These are phyloP conservation scores for Oryza nivara DNA, from an alignment of 176 grass and related monocot genomes.

Conservation along the genomic window DNA sequence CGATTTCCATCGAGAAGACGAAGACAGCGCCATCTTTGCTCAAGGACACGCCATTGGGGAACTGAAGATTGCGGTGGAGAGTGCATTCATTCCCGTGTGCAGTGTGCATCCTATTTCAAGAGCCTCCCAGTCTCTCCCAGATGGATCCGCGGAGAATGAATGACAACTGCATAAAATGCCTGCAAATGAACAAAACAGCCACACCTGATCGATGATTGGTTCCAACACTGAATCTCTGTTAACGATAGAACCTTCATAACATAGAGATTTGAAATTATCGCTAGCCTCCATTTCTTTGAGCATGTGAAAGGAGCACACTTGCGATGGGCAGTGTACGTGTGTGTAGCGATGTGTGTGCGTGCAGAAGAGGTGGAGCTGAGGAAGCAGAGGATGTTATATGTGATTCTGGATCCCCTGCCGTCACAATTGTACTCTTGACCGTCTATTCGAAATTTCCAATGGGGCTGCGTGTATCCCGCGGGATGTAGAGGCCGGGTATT, in stretches of 20 bases:
- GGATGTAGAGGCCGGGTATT: no score
- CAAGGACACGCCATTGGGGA: conserved; percentile 84
- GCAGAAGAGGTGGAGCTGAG: no score
- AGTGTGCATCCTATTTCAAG: conserved; percentile 65
- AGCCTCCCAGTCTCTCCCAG: conserved; percentile 57
- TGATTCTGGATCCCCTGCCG: not conserved
- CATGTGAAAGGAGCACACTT: no score
- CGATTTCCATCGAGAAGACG: conserved; percentile 71
- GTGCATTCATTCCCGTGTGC: no score
- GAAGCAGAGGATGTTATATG: no score
- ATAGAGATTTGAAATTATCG: no score
- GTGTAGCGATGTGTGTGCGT: no score
- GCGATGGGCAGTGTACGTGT: no score
- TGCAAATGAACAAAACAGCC: conserved; percentile 41
- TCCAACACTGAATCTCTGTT: not conserved
- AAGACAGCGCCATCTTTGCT: conserved; percentile 92
- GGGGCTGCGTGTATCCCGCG: no score
- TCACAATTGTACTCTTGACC: not conserved
- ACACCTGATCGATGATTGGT: not conserved
- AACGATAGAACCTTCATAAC: not conserved
- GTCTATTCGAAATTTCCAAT: no score
- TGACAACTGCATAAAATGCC: conserved; percentile 85
- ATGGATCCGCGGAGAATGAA: conserved; percentile 69
- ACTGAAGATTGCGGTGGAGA: conserved; percentile 64
- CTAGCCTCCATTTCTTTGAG: no score